phyloP scores from a whole-genome alignment of 2,329 filamentous ascomycete genomes.

The Pezicula neosporulosa region DNA sequence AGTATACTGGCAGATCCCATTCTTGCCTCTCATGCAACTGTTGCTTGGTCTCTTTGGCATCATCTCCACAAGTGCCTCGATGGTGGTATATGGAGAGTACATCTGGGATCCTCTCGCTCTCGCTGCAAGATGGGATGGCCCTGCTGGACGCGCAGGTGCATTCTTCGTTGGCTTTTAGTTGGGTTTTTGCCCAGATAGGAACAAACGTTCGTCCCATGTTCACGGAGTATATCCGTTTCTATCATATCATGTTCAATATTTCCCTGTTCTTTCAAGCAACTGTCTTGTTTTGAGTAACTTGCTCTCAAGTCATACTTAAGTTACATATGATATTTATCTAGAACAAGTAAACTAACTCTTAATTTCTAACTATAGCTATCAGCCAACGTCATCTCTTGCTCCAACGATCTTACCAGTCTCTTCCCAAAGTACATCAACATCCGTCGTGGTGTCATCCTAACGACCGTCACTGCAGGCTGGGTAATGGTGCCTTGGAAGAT shows the following conservation, averaged over 20 bases:
- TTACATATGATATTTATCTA: too few species aligned
- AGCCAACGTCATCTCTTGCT: slow-evolving; percentile 33
- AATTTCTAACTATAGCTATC: too few species aligned
- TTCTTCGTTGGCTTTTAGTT: slow-evolving; percentile 29
- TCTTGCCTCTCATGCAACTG: slow-evolving; percentile 23
- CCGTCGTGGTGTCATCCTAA: slow-evolving; percentile 39
- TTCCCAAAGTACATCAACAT: slow-evolving; percentile 50
- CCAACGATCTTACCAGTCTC: slow-evolving; percentile 38
- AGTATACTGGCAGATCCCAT: slow-evolving; percentile 23
- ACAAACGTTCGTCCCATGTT: too few species aligned
- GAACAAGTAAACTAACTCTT: too few species aligned
- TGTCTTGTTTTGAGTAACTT: too few species aligned
- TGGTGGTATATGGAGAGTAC: slow-evolving; percentile 27
- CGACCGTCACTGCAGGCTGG: slow-evolving; percentile 36
- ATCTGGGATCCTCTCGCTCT: slow-evolving; percentile 27
- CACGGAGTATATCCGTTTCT: too few species aligned
- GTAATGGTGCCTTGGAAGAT: slow-evolving; percentile 47
- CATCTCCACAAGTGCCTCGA: slow-evolving; percentile 24
- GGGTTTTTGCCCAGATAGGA: slow-evolving; percentile 28
- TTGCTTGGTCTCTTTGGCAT: slow-evolving; percentile 26
- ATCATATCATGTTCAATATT: too few species aligned
- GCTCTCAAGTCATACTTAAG: too few species aligned
- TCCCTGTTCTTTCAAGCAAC: too few species aligned
- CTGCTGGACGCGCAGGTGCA: slow-evolving; percentile 24
- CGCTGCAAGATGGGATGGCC: slow-evolving; percentile 20